These are phyloP conservation scores for Ambrosia trifida DNA, from an alignment of 129 eudicot species.

Conservation along the genomic window DNA sequence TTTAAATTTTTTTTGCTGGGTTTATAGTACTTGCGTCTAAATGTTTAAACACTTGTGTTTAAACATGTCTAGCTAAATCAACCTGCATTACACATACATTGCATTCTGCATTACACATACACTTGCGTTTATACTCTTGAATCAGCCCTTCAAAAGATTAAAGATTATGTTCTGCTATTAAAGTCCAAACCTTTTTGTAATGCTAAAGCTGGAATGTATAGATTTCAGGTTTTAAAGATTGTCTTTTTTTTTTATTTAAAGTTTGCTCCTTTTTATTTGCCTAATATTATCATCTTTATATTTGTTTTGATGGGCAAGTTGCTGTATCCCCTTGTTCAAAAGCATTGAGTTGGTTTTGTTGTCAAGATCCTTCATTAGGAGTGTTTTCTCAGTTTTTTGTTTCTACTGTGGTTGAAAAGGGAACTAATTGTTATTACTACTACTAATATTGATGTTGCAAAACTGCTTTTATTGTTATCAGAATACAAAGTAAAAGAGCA, in stretches of 20 bases:
- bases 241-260: neutral
- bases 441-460: no score
- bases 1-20: no score
- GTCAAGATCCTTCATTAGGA: constrained; percentile 59
- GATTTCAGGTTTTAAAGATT: constrained; percentile 59
- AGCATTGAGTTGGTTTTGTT: constrained; percentile 78
- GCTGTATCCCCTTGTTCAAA: constrained; percentile 89
- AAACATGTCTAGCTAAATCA: no score
- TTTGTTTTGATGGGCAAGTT: constrained; percentile 45
- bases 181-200: constrained; percentile 45
- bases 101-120: constrained; percentile 73
- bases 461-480: no score
- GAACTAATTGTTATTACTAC: no score
- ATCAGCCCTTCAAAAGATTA: constrained; percentile 55
- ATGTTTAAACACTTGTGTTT: no score
- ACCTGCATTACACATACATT: no score
- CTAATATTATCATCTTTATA: neutral
- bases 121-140: constrained; percentile 79
- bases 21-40: no score
- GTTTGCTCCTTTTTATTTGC: neutral
- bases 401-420: constrained; percentile 53
- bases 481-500: no score
- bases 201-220: constrained; percentile 61
- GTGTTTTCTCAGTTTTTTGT: constrained; percentile 86
- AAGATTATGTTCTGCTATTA: constrained; percentile 53